Conservation (phyloP, 768 basidiomycete genomes). For the Podaxis carcinomalis region DNA sequence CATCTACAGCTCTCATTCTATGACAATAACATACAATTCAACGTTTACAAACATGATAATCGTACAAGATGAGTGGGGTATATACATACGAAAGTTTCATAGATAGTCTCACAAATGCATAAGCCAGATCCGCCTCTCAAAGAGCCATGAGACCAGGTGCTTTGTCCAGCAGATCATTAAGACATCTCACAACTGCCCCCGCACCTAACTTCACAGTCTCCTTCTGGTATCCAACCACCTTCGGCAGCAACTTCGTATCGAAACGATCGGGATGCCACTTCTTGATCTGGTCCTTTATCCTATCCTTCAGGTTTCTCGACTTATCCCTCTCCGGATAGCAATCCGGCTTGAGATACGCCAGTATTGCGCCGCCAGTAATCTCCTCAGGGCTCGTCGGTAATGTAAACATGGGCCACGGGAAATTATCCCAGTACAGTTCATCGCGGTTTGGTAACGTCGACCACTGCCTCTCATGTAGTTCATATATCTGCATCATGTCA, state of each 20-base stretch:
- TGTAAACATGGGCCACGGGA: conserved; percentile 74
- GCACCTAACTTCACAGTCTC: conserved; percentile 71
- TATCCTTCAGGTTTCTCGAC: conserved; percentile 56
- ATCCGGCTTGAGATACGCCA: conserved; percentile 58
- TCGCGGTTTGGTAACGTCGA: conserved; percentile 34
- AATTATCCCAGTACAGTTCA: conserved; percentile 56
- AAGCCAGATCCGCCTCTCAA: background rate
- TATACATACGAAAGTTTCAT: conserved; percentile 14
- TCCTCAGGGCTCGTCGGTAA: conserved; percentile 55
- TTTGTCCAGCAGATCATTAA: conserved; percentile 66
- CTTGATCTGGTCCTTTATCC: conserved; percentile 70
- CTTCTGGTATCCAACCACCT: conserved; percentile 59
- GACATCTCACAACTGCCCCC: conserved; percentile 62
- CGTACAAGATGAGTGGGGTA: conserved; percentile 13
- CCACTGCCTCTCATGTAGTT: conserved; percentile 64
- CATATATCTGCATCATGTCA: conserved; percentile 51
- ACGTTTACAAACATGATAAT: conserved; percentile 5
- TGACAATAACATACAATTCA: background rate
- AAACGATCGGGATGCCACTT: conserved; percentile 85
- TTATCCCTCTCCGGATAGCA: conserved; percentile 50
- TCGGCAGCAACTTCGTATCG: conserved; percentile 60
- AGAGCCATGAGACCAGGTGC: conserved; percentile 2
- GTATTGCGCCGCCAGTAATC: conserved; percentile 50
- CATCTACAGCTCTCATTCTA: too few relatives aligned
- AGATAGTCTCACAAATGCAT: background rate